Evolutionary conservation across 495 filamentous ascomycete species (phyloP).

Genomic region (Xylaria flabelliformis): DNA sequence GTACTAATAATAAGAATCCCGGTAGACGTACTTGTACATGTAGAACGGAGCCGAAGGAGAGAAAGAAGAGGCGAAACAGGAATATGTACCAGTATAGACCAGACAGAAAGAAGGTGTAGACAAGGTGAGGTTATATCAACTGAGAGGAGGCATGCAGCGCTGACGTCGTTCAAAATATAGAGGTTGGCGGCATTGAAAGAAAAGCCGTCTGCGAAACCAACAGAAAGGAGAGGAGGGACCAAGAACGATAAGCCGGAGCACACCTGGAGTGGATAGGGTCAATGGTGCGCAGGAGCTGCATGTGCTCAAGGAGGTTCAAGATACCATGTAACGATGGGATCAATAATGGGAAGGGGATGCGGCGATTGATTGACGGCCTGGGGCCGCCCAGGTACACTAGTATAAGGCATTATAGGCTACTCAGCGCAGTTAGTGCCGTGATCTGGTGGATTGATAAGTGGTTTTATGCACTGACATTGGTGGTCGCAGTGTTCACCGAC

Average conservation of each 20-base stretch:
- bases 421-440: background rate
- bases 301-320: conserved; percentile 28
- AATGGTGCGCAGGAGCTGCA: conserved; percentile 14
- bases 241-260: background rate
- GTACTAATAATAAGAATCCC: background rate
- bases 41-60: conserved; percentile 13
- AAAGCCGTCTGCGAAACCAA: conserved; percentile 4
- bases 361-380: background rate
- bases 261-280: conserved; percentile 6
- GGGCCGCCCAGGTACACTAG: background rate
- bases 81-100: conserved; percentile 16
- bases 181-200: conserved; percentile 15
- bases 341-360: conserved; percentile 17
- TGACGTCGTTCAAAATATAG: conserved; percentile 16
- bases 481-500: conserved; percentile 1
- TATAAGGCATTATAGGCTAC: background rate
- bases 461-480: conserved; percentile 18
- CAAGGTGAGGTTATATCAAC: conserved; percentile 18
- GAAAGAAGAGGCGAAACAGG: background rate
- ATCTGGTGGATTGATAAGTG: background rate
- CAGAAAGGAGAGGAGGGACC: conserved; percentile 8
- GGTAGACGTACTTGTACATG: conserved; percentile 29
- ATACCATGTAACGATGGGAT: conserved; percentile 24
- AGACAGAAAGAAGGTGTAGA: conserved; percentile 11
- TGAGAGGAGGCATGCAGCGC: conserved; percentile 11